Base-by-base conservation (phyloP, 345 rosid species). In the Gynandropsis gynandra region DNA sequence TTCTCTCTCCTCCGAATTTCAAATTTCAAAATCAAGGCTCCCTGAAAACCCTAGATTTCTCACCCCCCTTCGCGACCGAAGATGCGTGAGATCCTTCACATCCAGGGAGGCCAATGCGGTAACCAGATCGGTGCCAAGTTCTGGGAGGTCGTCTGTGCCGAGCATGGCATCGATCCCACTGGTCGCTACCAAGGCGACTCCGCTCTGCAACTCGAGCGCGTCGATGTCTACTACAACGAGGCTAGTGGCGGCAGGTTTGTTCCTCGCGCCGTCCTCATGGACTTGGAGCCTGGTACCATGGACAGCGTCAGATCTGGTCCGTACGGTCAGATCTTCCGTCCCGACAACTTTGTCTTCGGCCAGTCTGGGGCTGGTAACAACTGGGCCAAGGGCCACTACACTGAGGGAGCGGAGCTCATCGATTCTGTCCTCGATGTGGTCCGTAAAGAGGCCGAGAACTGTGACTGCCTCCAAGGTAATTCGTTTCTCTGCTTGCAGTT, bases 241-340 rank as follows among this genome's bases (percentile, higher is more conserved):
- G 80, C 77, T 0, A 76, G 80, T 50, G 69, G 80, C 17, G 77
- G 80, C 0, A 50, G 80, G 46, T 72, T 69, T 45, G 77, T 76
- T 3, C 80, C 80, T 0, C 72, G 80, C 14, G 77, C 77, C 37
- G 77, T 76, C 5, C 73, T 76, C 10, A 72, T 76, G 80, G 80
- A 76, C 67, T 77, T 76, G 63, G 80, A 76, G 62, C 80, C 80
- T 1, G 77, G 77, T n/a, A n/a, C 77, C 55, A 76, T 76, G 80
- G 80, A 76, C 50, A 72, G 75, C 46, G 73, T 76, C 56, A 66
- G 80, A 66, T 72, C 75, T 32, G 80, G 77, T 0, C 73, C 75
- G 13, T 76, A 76, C 56, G 80, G 81, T 1, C 75, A 76, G 73
- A 76, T 76, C 47, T 76, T 76, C 60, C 50, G 77, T 35, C 81